Percentiles rank a stretch among this genome's conserved stretches.
Conservation (phyloP, 257 asterid genomes). For the Penstemon eatonii region DNA sequence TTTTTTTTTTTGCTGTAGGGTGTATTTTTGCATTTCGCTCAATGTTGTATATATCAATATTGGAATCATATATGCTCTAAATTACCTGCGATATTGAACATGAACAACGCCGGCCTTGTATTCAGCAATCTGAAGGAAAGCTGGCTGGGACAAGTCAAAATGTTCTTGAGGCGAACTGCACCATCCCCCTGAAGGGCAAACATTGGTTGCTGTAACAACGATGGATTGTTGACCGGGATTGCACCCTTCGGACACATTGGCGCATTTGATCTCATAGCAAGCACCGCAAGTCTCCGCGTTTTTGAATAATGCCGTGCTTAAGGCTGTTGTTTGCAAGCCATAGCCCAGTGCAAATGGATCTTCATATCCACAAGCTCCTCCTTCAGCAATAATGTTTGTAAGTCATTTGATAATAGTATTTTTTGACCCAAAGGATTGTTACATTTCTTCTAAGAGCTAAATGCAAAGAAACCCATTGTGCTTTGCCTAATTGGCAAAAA, state of each 20-base stretch:
- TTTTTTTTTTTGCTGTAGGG: too few species aligned
- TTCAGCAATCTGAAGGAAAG: conserved; percentile 43
- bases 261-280: conserved; percentile 52
- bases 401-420: too few species aligned
- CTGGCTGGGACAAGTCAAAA: conserved; percentile 47
- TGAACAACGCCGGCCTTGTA: conserved; percentile 45
- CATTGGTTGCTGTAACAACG: conserved; percentile 42
- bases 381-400: conserved; percentile 17
- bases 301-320: conserved; percentile 41
- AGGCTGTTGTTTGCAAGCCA: conserved; percentile 40
- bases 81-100: conserved; percentile 41
- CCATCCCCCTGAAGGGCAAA: conserved; percentile 45
- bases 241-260: conserved; percentile 30
- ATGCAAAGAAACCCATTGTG: too few species aligned
- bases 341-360: conserved; percentile 24
- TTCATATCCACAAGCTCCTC: conserved; percentile 53
- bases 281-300: conserved; percentile 42
- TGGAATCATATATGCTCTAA: too few species aligned
- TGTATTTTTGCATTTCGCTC: too few species aligned
- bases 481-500: too few species aligned
- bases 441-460: too few species aligned
- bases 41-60: too few species aligned
- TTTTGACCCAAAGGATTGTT: too few species aligned
- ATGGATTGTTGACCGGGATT: conserved; percentile 28
- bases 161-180: conserved; percentile 43